Base-by-base conservation (phyloP, 345 rosid species). In the Salix exigua region DNA sequence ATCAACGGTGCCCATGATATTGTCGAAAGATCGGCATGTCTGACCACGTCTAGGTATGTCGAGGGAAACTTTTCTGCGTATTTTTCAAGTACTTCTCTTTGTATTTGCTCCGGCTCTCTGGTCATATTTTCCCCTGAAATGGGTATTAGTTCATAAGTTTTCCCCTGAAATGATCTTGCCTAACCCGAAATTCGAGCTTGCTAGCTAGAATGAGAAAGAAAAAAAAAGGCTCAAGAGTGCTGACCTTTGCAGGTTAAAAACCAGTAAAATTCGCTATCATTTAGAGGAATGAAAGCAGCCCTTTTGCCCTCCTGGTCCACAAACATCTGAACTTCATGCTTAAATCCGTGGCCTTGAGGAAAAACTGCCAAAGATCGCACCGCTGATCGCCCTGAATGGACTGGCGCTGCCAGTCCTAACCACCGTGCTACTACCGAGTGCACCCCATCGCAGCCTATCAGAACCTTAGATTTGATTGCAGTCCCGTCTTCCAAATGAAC, bases 371-470 rank as follows among this genome's bases (percentile, higher is more conserved):
- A 55, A 25, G 85, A 85, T 1, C 87, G 86, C 21, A 79, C 79
- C 3, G 76, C 86, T 4, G 79, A 74, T 68, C 86, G 80, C 0
- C 88, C 85, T 0, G 85, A 66, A 65, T 73, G 10, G 26, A 77
- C 72, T 1, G 85, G 76, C 14, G 63, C 69, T 2, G 78, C 4
- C 0, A 87, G 79, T 48, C 85, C 86, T 28, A 87, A 53, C 85
- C 80, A 82, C 4, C 65, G 73, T 6, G 87, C 85, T 40, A 85
- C 83, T 38, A 70, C 53, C 0, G 86, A 87, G 79, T 83, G 85
- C 46, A 83, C 77, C 73, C 90, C 90, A 17, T 87, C 88, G 66
- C 86, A 87, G 38, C 90, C 90, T n/a, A 87, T 80, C 75, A 82
- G 66, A 9, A 81, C 82, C 75, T 75, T 85, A 0, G 85, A 55